phyloP scores from a whole-genome alignment of 768 basidiomycete genomes.

The Russula lepida region DNA sequence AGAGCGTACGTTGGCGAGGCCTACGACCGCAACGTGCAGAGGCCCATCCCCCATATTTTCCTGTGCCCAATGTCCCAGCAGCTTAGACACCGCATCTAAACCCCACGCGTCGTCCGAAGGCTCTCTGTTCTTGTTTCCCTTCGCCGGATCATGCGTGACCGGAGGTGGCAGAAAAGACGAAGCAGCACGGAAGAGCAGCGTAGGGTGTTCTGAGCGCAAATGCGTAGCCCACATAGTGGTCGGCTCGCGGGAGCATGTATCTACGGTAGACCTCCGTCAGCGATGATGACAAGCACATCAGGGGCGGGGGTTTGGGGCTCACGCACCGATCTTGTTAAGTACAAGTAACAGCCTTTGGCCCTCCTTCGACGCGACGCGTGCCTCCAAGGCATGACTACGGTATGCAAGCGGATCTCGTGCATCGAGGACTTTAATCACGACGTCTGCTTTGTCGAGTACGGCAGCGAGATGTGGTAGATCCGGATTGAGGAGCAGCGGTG shows the following conservation, averaged over 20 bases:
- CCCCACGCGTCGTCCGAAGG: constrained; percentile 55
- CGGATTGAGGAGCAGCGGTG: constrained; percentile 54
- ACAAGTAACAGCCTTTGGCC: constrained; percentile 54
- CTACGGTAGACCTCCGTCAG: constrained; percentile 34
- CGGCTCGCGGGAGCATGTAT: constrained; percentile 72
- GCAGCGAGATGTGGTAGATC: constrained; percentile 53
- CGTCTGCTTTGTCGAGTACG: constrained; percentile 71
- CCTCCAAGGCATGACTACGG: constrained; percentile 57
- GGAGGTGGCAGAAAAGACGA: constrained; percentile 50
- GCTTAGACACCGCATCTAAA: constrained; percentile 40
- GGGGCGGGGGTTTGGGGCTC: not conserved
- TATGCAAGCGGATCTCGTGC: constrained; percentile 72
- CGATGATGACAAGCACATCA: not conserved
- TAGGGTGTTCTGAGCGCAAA: constrained; percentile 52
- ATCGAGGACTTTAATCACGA: constrained; percentile 74
- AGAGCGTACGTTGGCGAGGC: constrained; percentile 66
- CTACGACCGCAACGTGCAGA: constrained; percentile 69
- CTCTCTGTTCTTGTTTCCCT: constrained; percentile 38
- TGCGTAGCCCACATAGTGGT: constrained; percentile 58
- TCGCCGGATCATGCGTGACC: constrained; percentile 22
- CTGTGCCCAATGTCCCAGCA: constrained; percentile 40
- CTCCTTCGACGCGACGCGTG: constrained; percentile 34
- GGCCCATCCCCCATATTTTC: constrained; percentile 42
- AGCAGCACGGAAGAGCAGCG: constrained; percentile 66
- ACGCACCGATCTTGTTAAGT: constrained; percentile 81